Conservation (phyloP, 2,329 filamentous ascomycete genomes). For the Diaporthe sp. region DNA sequence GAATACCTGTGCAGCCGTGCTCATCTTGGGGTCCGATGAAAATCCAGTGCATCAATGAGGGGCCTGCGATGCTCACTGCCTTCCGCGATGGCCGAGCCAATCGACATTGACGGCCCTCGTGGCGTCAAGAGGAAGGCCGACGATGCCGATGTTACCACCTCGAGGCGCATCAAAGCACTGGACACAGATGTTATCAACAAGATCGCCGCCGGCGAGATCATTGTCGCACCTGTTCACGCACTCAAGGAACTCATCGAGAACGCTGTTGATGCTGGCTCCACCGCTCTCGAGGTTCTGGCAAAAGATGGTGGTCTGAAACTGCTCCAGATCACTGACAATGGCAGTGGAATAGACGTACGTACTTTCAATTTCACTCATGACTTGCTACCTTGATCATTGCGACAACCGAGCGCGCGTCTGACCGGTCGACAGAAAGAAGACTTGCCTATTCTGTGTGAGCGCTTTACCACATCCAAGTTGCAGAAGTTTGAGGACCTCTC, state of each 20-base stretch:
- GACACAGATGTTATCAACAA: constrained; percentile 97
- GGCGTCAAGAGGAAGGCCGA: constrained; percentile 63
- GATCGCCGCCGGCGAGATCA: constrained; percentile 97
- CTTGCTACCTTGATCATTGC: not conserved
- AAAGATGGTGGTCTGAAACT: constrained; percentile 96
- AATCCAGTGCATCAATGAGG: not conserved
- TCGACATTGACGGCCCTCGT: constrained; percentile 55
- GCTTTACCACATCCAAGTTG: constrained; percentile 96
- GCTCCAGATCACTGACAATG: constrained; percentile 97
- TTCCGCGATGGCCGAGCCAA: constrained; percentile 49
- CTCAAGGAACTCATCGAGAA: constrained; percentile 98
- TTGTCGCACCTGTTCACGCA: constrained; percentile 95
- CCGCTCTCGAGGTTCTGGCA: constrained; percentile 87
- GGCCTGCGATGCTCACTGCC: not conserved
- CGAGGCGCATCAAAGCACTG: constrained; percentile 70
- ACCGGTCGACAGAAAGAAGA: constrained; percentile 78
- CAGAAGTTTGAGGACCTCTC: constrained; percentile 92
- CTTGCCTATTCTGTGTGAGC: constrained; percentile 89
- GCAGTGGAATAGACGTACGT: constrained; percentile 89
- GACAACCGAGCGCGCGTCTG: not conserved
- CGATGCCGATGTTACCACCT: constrained; percentile 40
- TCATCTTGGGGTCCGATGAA: too few species aligned
- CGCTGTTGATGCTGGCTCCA: constrained; percentile 95
- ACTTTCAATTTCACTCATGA: not conserved
- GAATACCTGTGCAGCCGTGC: not conserved